Base-by-base conservation (phyloP, 1,284 basidiomycete genomes). In the Puccinia sorghi region DNA sequence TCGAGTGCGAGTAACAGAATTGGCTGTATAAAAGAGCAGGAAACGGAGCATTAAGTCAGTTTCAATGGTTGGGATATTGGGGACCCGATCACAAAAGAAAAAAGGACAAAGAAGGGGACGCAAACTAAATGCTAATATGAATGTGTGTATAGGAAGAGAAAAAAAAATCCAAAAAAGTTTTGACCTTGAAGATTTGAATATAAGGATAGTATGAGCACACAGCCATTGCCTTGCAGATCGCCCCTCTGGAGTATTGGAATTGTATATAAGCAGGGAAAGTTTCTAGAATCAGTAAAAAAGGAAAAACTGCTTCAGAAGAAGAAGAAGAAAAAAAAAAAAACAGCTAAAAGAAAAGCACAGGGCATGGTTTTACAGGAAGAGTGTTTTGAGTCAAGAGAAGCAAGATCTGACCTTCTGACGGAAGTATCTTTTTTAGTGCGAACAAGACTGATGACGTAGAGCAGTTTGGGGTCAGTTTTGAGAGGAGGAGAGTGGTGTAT, bases 121-220 rank as follows among this genome's bases (percentile, higher is more conserved):
- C n/a, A 17, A 67, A 25, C 25, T 46, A 57, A 43, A 20, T 13
- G 32, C 12, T 50, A 22, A 84, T 12, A n/a, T n/a, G n/a, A n/a
- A n/a, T n/a, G n/a, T n/a, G n/a, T n/a, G n/a, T n/a, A n/a, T n/a
- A n/a, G n/a, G n/a, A n/a, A n/a, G n/a, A n/a, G n/a, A 20, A 46
- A 27, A 27, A 66, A 43, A n/a, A 17, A n/a, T 25, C 32, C 20
- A 50, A 59, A n/a, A 5, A 32, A n/a, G n/a, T n/a, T n/a, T 87
- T 81, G 80, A 91, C 93, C 88, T 98, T 97, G 89, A 97, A 99
- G 83, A 98, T 93, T 82, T 97, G 93, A 80, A 99, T 94, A 85
- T 93, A 98, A 0, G 97, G 94, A 85, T 96, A 91, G 37, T 91
- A 90, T 0, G 94, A 96, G 83, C 93, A 97, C 81, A 99, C 93